Evolutionary conservation across 176 grass and related monocot species (phyloP).

Genomic region (Tillandsia leiboldiana): DNA sequence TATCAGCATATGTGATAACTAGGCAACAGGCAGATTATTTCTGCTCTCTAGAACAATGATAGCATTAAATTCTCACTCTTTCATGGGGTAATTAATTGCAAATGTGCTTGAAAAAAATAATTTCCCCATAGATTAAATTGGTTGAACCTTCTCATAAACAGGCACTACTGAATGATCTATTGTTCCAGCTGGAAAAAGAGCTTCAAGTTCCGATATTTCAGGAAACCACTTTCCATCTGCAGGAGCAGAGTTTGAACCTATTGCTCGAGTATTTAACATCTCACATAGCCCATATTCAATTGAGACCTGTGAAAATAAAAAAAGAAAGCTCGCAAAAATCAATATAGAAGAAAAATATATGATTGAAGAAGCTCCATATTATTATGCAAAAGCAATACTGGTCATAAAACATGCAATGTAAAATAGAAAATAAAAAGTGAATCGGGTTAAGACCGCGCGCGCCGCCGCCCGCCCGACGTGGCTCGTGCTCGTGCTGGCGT

Average conservation of each 20-base stretch:
- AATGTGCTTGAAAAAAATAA: neutral
- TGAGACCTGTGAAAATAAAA: conserved; percentile 43
- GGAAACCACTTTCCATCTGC: conserved; percentile 48
- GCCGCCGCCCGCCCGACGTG: too few relatives aligned
- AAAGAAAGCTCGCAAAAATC: neutral
- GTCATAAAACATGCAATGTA: too few relatives aligned
- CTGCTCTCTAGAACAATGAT: too few relatives aligned
- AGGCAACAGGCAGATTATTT: too few relatives aligned
- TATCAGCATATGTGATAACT: too few relatives aligned
- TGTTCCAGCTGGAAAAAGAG: conserved; percentile 37
- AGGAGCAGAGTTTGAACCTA: conserved; percentile 26
- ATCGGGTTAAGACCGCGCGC: too few relatives aligned
- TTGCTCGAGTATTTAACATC: conserved; percentile 57
- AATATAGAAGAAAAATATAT: neutral
- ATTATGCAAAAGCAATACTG: neutral
- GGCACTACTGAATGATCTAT: conserved; percentile 46
- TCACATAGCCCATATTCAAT: conserved; percentile 71
- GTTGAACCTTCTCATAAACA: conserved; percentile 44
- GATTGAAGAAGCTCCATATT: neutral
- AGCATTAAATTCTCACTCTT: neutral
- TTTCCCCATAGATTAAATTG: neutral
- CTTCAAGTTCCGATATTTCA: conserved; percentile 38
- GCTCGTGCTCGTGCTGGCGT: too few relatives aligned
- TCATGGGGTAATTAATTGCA: neutral
- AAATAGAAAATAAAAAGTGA: too few relatives aligned